Evolutionary conservation across 352 stramenopile species (phyloP), one percentile per base, ranked within the genome.

Genomic region (Globisporangium barbulae): DNA sequence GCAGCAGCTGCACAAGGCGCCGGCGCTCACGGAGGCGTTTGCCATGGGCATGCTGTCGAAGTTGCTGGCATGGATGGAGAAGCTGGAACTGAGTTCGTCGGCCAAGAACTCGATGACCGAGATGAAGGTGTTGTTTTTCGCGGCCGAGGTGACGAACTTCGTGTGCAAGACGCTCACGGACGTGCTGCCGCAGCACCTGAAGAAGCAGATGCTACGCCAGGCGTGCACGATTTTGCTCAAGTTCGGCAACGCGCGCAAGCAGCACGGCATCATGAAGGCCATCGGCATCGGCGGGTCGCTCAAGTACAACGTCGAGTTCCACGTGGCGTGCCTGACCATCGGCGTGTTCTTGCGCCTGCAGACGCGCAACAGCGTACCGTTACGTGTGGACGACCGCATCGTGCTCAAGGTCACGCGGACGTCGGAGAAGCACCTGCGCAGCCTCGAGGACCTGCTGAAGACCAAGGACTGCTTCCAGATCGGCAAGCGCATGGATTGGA

Each of bases 181-280:
- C 3, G 75, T 89, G 47, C 56, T 94, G 13, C 82, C 85, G 6
- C 65, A 71, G 22, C 70, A 67, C 15, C 64, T 88, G 57, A 90
- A 91, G 72, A 94, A 94, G 79, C 83, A 91, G 42, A 86, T 82
- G 75, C 71, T 94, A 44, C 83, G 85, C 0, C 78, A 91, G 42
- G 47, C 90, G 30, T 79, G 77, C 59, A 75, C 89, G 52, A 64
- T 86, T 4, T 70, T 94, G 57, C 70, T 94, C 2, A 65, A 72
- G 49, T 64, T 91, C 48, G 85, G 85, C 5, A 78, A 94, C 39
- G 80, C 83, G 8, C 76, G 85, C 41, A 83, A 79, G 42, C 83
- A 94, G 64, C 86, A 91, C 30, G 85, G 85, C 1, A 81, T 94
- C 66, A 94, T 94, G 85, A 93, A 93, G 65, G 85, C 83, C 1